phyloP scores from a whole-genome alignment of 2,329 filamentous ascomycete species.

The Phyllosticta citrichinensis region DNA sequence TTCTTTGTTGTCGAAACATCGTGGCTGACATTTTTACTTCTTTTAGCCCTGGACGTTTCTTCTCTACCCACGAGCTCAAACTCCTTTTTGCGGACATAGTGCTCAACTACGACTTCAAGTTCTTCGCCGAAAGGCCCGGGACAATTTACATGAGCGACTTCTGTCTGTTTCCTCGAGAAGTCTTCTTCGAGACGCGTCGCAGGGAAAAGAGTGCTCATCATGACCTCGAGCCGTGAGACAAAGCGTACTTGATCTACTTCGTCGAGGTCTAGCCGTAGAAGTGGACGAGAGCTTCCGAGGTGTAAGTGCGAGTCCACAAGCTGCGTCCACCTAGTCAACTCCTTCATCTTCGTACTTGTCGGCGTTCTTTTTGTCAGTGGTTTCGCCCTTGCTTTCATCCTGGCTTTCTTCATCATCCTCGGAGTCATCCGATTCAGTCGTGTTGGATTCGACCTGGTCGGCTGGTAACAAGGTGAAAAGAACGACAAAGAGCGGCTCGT shows the following conservation, averaged over 20 bases:
- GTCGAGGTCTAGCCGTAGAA: no score
- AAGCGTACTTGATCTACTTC: neutral
- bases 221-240: neutral
- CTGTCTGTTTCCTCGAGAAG: neutral
- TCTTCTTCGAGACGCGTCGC: neutral
- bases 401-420: neutral
- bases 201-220: neutral
- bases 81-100: constrained; percentile 28
- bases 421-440: neutral
- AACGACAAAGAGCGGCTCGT: constrained; percentile 69
- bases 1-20: neutral
- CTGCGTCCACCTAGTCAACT: neutral
- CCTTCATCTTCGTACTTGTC: neutral
- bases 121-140: constrained; percentile 17
- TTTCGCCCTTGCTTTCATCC: neutral
- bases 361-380: neutral
- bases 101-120: constrained; percentile 29
- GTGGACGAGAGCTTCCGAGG: no score
- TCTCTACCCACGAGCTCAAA: constrained; percentile 28
- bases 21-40: constrained; percentile 16
- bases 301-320: no score
- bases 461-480: constrained; percentile 67
- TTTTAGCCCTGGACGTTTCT: constrained; percentile 26
- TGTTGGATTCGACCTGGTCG: constrained; percentile 27
- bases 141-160: constrained; percentile 13